Percentiles rank a stretch among this genome's conserved stretches.
Evolutionary conservation across 768 basidiomycete genomes (phyloP).

Genomic region (Cytidiella melzeri): DNA sequence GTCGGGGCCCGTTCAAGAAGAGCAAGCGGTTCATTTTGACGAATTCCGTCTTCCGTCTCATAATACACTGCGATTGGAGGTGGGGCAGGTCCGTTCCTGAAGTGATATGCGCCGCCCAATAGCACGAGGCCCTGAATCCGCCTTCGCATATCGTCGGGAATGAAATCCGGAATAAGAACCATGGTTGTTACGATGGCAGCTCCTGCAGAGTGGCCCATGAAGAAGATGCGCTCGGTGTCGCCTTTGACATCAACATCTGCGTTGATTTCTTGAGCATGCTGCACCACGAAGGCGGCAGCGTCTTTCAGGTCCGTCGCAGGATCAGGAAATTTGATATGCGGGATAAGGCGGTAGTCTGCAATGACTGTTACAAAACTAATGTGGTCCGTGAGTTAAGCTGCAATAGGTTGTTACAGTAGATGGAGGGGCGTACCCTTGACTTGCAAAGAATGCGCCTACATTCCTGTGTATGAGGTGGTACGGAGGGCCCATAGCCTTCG

Average conservation of each 20-base stretch:
- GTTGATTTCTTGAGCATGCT: constrained; percentile 23
- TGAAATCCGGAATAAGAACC: constrained; percentile 29
- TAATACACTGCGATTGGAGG: constrained; percentile 32
- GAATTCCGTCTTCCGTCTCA: constrained; percentile 31
- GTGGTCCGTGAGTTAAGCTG: neutral
- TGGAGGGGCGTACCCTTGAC: constrained; percentile 31
- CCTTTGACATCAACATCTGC: constrained; percentile 19
- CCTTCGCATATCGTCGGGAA: constrained; percentile 20
- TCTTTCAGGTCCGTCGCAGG: constrained; percentile 54
- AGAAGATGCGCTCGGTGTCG: constrained; percentile 36
- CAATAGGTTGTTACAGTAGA: neutral
- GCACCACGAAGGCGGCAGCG: constrained; percentile 47
- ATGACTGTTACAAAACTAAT: constrained; percentile 49
- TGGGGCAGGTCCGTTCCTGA: constrained; percentile 8
- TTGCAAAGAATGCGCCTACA: constrained; percentile 56
- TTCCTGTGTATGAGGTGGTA: constrained; percentile 49
- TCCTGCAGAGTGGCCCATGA: constrained; percentile 62
- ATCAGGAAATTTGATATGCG: constrained; percentile 48
- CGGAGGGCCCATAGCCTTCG: constrained; percentile 40
- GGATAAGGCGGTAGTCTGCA: constrained; percentile 63
- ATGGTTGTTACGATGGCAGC: constrained; percentile 43
- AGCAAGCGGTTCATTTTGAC: constrained; percentile 34
- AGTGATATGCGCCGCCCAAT: constrained; percentile 40
- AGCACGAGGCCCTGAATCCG: constrained; percentile 42
- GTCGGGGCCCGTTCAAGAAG: constrained; percentile 34